Percentiles rank a stretch among this genome's conserved stretches.
phyloP scores from a whole-genome alignment of 1,284 basidiomycete species.

The Rhodotorula sp. region DNA sequence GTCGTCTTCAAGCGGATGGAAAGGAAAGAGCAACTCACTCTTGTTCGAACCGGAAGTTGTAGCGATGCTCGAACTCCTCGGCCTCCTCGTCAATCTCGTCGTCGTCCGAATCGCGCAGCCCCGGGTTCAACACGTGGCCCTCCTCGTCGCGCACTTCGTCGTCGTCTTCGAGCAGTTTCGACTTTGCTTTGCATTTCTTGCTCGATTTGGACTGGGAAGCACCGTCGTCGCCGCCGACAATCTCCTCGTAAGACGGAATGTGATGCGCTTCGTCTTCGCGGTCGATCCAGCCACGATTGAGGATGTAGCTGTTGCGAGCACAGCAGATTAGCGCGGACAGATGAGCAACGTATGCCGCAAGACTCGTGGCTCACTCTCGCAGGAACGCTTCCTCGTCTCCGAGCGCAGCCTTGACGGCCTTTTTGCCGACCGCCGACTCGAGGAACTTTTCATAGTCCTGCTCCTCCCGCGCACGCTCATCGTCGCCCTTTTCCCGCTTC shows the following conservation, averaged over 20 bases:
- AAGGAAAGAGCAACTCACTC: constrained; percentile 58
- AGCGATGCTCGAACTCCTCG: constrained; percentile 74
- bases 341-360: background rate
- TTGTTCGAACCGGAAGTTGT: constrained; percentile 93
- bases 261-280: constrained; percentile 55
- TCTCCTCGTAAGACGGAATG: constrained; percentile 77
- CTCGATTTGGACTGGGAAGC: constrained; percentile 15
- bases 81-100: constrained; percentile 66
- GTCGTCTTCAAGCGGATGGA: background rate
- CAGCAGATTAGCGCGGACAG: background rate
- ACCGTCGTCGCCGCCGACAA: constrained; percentile 54
- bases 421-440: constrained; percentile 34
- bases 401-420: constrained; percentile 39
- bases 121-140: constrained; percentile 20
- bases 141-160: constrained; percentile 16
- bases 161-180: constrained; percentile 1
- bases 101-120: constrained; percentile 35
- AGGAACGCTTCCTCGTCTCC: constrained; percentile 66
- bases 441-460: constrained; percentile 55
- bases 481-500: constrained; percentile 69
- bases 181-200: constrained; percentile 30
- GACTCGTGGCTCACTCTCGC: constrained; percentile 65
- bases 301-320: constrained; percentile 69
- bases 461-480: constrained; percentile 69
- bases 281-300: constrained; percentile 94